Evolutionary conservation across 768 basidiomycete species (phyloP), one percentile per base, ranked within the genome.

Genomic region (Russula foetens): DNA sequence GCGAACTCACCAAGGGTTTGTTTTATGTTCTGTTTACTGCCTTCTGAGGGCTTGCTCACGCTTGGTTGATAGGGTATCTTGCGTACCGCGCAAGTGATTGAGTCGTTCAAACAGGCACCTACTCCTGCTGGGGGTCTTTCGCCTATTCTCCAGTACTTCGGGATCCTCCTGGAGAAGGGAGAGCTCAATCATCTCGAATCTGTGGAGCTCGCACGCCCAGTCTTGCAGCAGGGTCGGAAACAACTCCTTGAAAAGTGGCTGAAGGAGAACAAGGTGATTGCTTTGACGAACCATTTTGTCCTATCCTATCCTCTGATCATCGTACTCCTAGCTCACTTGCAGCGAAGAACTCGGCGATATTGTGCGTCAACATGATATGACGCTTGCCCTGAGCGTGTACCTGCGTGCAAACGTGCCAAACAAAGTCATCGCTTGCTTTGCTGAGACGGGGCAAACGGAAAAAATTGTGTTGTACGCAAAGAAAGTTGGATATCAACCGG

Each of bases 381-480:
- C 93, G 0, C 83, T 99, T 58, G 97, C 97, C 12, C 81, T 99
- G 49, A 96, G 94, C 63, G 94, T 99, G 58, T 99, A 99, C 71
- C 85, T 99, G 26, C 86, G 97, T 56, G 97, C 97, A 56, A 98
- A 96, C 69, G 86, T 98, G 7, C 97, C 97, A 49, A 97, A 94
- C 80, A 99, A 98, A 77, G 96, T 98, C 70, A 86, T 98, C 59
- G 97, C 97, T 4, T 98, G 95, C 79, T 99, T 99, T 71, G 97
- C 96, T 6, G 97, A 99, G 77, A 93, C 93, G 0, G 97, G 96
- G 19, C 97, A 99, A 74, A 97, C 85, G 39, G 95, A 98, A 74
- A 99, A 99, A 80, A 99, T 99, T 62, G 82, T 98, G 19, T 76
- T 98, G 2, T 99, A 99, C 72, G 87, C 93, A 4, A 98, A 98